Evolutionary conservation across 2,329 filamentous ascomycete species (phyloP), one percentile per base, ranked within the genome.

Genomic region (Xylariaceae sp.): DNA sequence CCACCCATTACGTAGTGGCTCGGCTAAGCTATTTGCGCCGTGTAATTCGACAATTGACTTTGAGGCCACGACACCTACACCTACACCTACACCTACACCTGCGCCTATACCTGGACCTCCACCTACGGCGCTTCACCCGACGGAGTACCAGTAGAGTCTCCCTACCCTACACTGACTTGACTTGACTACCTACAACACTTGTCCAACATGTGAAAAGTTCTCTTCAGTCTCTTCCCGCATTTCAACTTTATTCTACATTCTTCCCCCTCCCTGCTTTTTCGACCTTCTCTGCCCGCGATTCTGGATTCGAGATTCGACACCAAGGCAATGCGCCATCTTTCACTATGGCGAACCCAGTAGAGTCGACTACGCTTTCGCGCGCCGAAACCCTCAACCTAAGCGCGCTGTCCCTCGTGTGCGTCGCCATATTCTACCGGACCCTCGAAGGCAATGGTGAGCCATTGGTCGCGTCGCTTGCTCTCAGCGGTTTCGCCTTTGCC

Each of bases 401-500:
- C 60, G 75, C 83, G 19, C 74, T 96, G 53, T 81, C 84, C 44
- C 78, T 83, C 61, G 84, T 83, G 53, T 90, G 88, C 66, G 69
- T 88, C 62, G 84, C 83, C 55, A 77, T 96, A 61, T 80, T 97
- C 60, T 77, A 80, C 60, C 92, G 92, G 70, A 89, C 90, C 40
- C 87, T 96, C 67, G 82, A 85, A 56, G 70, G 65, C 62, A 88
- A 96, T 72, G 91, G 91, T 62, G 90, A 94, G 64, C 92, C 94
- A 39, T 80, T 99, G 64, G 79, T 95, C 62, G 92, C 91, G 7
- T 96, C 90, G 1, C 76, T 96, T 54, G 89, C 91, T 12, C 87
- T 97, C 65, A 94, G 89, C 66, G 83, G 87, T 27, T 77, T 96
- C 62, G 91, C 89, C 37, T 99, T 96, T 70, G 79, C 86, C 3